Conservation (phyloP, 2,329 filamentous ascomycete species). For the Fusarium sp. region DNA sequence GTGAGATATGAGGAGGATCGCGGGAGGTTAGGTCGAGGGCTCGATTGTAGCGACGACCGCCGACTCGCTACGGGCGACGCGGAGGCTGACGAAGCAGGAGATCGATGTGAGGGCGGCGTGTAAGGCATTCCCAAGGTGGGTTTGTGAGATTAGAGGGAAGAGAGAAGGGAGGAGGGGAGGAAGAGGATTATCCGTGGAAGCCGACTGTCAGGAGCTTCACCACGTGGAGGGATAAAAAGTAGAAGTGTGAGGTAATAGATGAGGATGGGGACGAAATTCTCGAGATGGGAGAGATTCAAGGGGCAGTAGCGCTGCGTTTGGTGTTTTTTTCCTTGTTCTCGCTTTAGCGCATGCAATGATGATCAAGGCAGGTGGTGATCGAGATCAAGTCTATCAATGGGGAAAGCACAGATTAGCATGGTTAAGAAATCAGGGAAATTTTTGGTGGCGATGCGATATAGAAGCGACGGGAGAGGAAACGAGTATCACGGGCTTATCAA, state of each 20-base stretch:
- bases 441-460: constrained; percentile 24
- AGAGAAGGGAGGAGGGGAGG: constrained; percentile 10
- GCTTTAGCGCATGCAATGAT: constrained; percentile 38
- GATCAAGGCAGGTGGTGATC: constrained; percentile 33
- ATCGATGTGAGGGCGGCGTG: constrained; percentile 79
- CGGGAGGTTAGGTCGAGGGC: constrained; percentile 65
- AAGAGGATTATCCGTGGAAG: constrained; percentile 41
- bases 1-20: constrained; percentile 74
- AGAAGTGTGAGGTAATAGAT: constrained; percentile 12
- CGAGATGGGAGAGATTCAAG: constrained; percentile 18
- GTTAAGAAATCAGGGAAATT: constrained; percentile 23
- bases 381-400: constrained; percentile 29
- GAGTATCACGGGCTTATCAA: constrained; percentile 4
- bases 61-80: constrained; percentile 68
- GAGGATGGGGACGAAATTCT: constrained; percentile 18
- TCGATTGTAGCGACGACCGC: constrained; percentile 65
- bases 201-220: constrained; percentile 33
- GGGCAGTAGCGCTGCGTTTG: constrained; percentile 5
- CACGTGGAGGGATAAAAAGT: constrained; percentile 30
- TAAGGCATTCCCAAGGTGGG: constrained; percentile 78
- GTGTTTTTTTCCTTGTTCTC: constrained; percentile 24
- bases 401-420: constrained; percentile 44
- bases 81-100: constrained; percentile 68
- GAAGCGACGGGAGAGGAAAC: not conserved
- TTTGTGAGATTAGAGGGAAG: constrained; percentile 24